phyloP scores from a whole-genome alignment of 768 basidiomycete species.

The Tulasnella sp. region DNA sequence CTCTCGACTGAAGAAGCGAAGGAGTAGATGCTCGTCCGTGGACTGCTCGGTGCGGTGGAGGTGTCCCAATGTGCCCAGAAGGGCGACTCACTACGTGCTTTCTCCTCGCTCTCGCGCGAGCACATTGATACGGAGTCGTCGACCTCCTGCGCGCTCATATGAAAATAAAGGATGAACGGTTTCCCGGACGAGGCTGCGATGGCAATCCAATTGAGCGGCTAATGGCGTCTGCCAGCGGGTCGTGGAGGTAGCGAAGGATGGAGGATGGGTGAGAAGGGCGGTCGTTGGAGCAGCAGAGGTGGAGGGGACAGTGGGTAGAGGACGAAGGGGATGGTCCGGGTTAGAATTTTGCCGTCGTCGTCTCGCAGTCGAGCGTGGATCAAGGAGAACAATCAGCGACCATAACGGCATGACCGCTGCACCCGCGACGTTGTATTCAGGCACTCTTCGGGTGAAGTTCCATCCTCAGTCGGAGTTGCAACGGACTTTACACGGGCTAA shows the following conservation, averaged over 20 bases:
- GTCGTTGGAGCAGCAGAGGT: neutral
- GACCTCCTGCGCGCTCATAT: neutral
- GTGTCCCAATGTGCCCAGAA: neutral
- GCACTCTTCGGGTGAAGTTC: neutral
- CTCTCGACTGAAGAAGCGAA: slow-evolving; percentile 5
- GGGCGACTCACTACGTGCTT: neutral
- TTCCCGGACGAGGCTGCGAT: neutral
- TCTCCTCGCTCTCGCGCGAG: neutral
- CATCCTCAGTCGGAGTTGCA: neutral
- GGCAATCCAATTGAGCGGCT: no score
- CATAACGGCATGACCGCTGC: neutral
- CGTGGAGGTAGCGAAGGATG: no score
- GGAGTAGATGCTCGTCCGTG: neutral
- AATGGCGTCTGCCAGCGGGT: no score
- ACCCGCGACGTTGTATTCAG: neutral
- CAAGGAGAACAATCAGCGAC: neutral
- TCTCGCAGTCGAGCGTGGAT: neutral
- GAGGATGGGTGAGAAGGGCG: no score
- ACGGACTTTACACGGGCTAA: neutral
- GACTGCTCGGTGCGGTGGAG: neutral
- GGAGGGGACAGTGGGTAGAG: neutral
- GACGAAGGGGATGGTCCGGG: neutral
- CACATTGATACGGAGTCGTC: neutral
- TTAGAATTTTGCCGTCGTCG: neutral
- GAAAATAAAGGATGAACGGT: neutral